A percentile compares a stretch with the other conserved stretches of the same genome.
Evolutionary conservation across 352 stramenopile species (phyloP).

Genomic region (Albugo candida): DNA sequence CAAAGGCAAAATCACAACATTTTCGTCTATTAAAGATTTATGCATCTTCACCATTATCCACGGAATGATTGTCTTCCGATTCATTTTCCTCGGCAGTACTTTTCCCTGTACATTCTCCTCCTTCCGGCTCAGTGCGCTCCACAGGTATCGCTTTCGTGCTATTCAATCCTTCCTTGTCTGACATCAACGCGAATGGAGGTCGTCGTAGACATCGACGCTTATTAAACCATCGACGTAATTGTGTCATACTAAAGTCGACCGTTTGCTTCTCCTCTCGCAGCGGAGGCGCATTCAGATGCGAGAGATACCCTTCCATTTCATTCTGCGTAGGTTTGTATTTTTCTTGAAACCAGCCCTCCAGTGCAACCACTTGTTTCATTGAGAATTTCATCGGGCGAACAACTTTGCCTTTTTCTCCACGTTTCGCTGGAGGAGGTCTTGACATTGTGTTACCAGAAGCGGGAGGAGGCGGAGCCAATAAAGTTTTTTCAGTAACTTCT

Average conservation of each 20-base stretch:
- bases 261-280: conserved; percentile 58
- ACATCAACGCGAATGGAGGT: conserved; percentile 69
- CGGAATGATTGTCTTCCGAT: too few relatives aligned
- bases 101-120: too few relatives aligned
- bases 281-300: conserved; percentile 38
- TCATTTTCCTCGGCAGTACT: too few relatives aligned
- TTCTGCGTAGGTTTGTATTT: conserved; percentile 69
- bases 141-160: too few relatives aligned
- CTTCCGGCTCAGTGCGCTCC: too few relatives aligned
- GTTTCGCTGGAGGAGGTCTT: conserved; percentile 3
- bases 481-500: conserved; percentile 5
- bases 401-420: conserved; percentile 32
- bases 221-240: conserved; percentile 72
- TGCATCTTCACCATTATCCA: too few relatives aligned
- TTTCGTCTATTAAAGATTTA: too few relatives aligned
- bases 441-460: conserved; percentile 7
- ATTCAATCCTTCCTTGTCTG: too few relatives aligned
- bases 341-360: conserved; percentile 71
- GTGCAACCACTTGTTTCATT: conserved; percentile 56
- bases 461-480: conserved; percentile 12
- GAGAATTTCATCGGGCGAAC: conserved; percentile 74
- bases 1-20: too few relatives aligned
- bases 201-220: conserved; percentile 66
- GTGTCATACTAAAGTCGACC: conserved; percentile 73
- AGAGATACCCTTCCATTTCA: conserved; percentile 64